phyloP scores from a whole-genome alignment of 164 flowering plant species.

The Amborella trichopoda region DNA sequence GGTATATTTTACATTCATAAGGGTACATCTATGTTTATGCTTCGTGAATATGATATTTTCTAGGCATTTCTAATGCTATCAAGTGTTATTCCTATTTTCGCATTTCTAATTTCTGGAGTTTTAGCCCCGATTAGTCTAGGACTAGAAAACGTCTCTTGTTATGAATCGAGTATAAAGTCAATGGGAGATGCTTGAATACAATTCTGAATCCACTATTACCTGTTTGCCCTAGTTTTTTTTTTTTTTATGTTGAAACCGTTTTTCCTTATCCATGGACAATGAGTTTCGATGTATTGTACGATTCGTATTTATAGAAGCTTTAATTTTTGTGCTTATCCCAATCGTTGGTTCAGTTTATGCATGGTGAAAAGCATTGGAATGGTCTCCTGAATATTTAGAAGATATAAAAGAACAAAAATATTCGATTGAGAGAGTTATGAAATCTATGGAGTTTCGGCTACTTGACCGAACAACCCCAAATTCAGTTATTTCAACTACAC shows the following conservation, averaged over 20 bases:
- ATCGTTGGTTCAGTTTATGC: slow-evolving; percentile 1
- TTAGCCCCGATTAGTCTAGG: too few species aligned
- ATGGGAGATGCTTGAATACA: slow-evolving; percentile 15
- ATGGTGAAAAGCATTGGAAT: slow-evolving; percentile 3
- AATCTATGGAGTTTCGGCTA: background rate
- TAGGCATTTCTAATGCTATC: too few species aligned
- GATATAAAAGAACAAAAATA: background rate
- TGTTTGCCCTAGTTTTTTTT: background rate
- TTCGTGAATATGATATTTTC: too few species aligned
- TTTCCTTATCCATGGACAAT: background rate
- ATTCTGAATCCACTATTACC: slow-evolving; percentile 10
- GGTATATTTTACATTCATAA: too few species aligned
- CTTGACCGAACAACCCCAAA: background rate
- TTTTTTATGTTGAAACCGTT: background rate
- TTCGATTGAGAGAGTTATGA: background rate
- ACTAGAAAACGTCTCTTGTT: slow-evolving; percentile 11
- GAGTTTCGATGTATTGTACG: slow-evolving; percentile 1
- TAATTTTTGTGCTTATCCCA: slow-evolving; percentile 1
- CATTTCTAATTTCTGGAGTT: too few species aligned
- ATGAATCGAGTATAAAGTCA: slow-evolving; percentile 14
- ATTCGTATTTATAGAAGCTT: slow-evolving; percentile 1
- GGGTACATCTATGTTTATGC: too few species aligned
- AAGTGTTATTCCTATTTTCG: too few species aligned
- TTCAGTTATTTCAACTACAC: slow-evolving; percentile 1
- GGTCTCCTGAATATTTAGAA: slow-evolving; percentile 1